Conservation (phyloP, 176 grass and related monocot genomes). For the Ensete ventricosum region DNA sequence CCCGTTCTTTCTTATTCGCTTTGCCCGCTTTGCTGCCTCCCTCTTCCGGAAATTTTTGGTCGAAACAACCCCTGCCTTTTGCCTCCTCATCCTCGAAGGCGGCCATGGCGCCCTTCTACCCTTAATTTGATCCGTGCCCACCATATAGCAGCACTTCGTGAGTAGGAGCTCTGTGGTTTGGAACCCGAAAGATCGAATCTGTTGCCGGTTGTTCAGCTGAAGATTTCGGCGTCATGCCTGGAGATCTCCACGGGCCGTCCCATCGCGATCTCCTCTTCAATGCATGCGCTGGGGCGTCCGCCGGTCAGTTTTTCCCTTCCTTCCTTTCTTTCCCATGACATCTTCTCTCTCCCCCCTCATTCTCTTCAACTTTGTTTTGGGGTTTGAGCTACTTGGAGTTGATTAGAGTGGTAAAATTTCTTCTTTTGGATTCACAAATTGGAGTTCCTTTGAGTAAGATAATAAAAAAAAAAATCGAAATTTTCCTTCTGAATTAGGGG, state of each 20-base stretch:
- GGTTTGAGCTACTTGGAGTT: background rate
- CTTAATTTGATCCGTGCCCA: background rate
- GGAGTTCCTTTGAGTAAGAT: background rate
- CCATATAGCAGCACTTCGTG: no score
- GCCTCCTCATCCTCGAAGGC: no score
- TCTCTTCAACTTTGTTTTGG: background rate
- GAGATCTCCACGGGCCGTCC: background rate
- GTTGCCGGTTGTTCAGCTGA: no score
- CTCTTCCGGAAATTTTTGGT: no score
- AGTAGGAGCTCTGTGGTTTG: no score
- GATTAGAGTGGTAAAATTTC: background rate
- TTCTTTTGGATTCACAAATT: background rate
- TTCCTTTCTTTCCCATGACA: no score
- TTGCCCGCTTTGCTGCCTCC: no score
- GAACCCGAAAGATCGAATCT: background rate
- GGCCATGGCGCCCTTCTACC: background rate
- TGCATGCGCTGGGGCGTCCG: constrained; percentile 6
- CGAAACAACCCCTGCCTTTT: no score
- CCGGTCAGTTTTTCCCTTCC: background rate
- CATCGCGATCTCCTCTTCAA: constrained; percentile 3
- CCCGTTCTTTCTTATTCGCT: no score
- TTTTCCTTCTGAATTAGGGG: background rate
- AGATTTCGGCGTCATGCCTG: background rate
- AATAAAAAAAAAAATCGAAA: no score
- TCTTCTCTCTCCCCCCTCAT: background rate